Evolutionary conservation across 1,284 basidiomycete genomes (phyloP).

Genomic region (Austroboletus rostrupii): DNA sequence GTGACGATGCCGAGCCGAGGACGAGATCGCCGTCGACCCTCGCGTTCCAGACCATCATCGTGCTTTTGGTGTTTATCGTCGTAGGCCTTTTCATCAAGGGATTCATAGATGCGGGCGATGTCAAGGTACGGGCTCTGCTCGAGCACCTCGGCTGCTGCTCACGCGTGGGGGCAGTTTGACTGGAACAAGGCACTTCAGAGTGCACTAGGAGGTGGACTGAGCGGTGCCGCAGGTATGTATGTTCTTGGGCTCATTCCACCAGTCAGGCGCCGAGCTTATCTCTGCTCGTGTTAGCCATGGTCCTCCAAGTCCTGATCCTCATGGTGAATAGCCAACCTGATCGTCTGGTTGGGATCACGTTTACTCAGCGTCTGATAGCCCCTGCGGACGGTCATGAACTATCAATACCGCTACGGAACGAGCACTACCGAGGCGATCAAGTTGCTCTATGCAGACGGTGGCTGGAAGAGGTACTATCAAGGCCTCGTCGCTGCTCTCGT

Average conservation of each 20-base stretch:
- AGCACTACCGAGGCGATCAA: constrained; percentile 59
- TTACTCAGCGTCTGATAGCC: constrained; percentile 40
- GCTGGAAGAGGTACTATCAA: constrained; percentile 77
- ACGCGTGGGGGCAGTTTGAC: constrained; percentile 58
- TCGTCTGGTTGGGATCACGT: background rate
- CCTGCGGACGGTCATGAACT: constrained; percentile 87
- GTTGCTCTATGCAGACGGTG: constrained; percentile 76
- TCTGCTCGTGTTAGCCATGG: constrained; percentile 59
- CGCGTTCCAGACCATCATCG: constrained; percentile 32
- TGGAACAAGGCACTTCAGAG: constrained; percentile 66
- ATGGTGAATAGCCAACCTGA: constrained; percentile 49
- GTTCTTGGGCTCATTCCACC: constrained; percentile 4
- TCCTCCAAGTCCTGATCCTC: constrained; percentile 80
- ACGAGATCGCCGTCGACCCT: constrained; percentile 16
- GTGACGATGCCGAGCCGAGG: constrained; percentile 3
- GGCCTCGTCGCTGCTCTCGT: constrained; percentile 78
- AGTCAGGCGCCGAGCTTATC: background rate
- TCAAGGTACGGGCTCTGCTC: constrained; percentile 46
- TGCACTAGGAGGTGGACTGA: constrained; percentile 82
- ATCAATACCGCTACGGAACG: constrained; percentile 82
- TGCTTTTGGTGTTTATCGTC: constrained; percentile 34
- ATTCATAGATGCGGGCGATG: constrained; percentile 64
- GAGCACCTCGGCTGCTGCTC: background rate
- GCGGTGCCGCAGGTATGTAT: constrained; percentile 70
- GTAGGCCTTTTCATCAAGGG: constrained; percentile 61